phyloP scores from a whole-genome alignment of 2,329 filamentous ascomycete species.

The Colletotrichum aenigma region DNA sequence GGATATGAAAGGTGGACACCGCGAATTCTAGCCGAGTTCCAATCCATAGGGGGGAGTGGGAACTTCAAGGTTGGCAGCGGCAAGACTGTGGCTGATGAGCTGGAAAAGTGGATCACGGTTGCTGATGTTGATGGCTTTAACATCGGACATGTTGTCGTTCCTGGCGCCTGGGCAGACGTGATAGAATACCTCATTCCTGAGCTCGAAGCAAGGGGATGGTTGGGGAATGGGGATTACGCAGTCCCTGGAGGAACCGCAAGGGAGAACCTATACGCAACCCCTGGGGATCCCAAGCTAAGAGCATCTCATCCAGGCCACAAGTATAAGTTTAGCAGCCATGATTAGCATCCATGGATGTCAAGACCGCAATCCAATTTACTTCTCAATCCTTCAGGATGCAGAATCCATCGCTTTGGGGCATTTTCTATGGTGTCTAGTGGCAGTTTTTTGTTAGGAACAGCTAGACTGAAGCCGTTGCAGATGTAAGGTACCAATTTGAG shows the following conservation, averaged over 20 bases:
- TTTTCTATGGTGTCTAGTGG: too few species aligned
- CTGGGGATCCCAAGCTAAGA: neutral
- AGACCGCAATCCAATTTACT: neutral
- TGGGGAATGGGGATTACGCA: neutral
- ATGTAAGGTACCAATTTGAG: neutral
- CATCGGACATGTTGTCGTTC: constrained; percentile 23
- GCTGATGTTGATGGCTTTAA: constrained; percentile 6
- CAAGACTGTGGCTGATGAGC: constrained; percentile 12
- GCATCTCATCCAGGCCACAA: neutral
- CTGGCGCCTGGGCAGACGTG: constrained; percentile 3
- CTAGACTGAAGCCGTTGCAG: neutral
- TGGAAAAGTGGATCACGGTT: neutral
- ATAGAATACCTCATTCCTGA: neutral
- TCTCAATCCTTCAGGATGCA: neutral
- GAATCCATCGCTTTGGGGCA: neutral
- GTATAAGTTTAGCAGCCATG: neutral
- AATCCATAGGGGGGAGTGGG: neutral
- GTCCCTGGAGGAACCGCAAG: neutral
- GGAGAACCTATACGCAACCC: neutral
- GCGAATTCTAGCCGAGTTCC: constrained; percentile 2
- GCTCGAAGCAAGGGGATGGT: neutral
- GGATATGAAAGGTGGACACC: constrained; percentile 16
- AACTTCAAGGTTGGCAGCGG: neutral
- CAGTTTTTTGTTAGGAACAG: neutral
- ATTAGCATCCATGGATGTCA: neutral